These are phyloP conservation scores for Ascomycota sp. DNA, from an alignment of 2,329 filamentous ascomycete species.

Conservation along the genomic window DNA sequence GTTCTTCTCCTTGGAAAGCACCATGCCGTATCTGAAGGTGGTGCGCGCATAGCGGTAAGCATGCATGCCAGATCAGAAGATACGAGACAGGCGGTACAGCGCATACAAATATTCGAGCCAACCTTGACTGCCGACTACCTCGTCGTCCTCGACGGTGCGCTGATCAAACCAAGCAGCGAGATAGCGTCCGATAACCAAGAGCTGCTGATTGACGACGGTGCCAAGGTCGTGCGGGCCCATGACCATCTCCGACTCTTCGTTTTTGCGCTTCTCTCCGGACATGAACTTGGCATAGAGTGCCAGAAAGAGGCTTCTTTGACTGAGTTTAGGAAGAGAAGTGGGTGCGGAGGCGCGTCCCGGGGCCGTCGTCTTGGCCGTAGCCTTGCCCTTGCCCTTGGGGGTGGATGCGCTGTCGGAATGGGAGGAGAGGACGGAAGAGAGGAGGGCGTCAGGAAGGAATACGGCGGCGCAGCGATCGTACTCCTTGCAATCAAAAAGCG, in stretches of 20 bases:
- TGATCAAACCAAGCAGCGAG: slow-evolving; percentile 66
- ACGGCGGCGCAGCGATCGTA: slow-evolving; percentile 84
- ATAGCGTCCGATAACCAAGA: slow-evolving; percentile 53
- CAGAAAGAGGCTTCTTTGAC: slow-evolving; percentile 82
- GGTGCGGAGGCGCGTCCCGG: slow-evolving; percentile 6
- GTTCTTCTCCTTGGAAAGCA: slow-evolving; percentile 78
- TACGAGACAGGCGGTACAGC: not conserved
- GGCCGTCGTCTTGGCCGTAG: slow-evolving; percentile 10
- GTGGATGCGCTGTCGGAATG: slow-evolving; percentile 18
- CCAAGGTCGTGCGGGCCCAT: slow-evolving; percentile 83
- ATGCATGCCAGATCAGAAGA: no score
- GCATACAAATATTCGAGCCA: slow-evolving; percentile 69
- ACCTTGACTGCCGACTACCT: slow-evolving; percentile 52
- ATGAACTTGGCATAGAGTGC: slow-evolving; percentile 84
- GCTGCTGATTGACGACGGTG: slow-evolving; percentile 65
- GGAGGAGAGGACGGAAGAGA: slow-evolving; percentile 42
- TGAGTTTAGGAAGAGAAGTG: slow-evolving; percentile 35
- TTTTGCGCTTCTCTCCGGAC: slow-evolving; percentile 85
- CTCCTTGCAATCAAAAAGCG: slow-evolving; percentile 87
- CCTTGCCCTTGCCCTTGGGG: slow-evolving; percentile 42
- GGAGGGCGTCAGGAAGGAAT: slow-evolving; percentile 62
- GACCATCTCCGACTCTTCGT: slow-evolving; percentile 94
- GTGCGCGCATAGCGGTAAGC: no score
- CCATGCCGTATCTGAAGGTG: slow-evolving; percentile 54
- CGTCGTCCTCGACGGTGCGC: slow-evolving; percentile 34